These are phyloP conservation scores for Gloeopeniophorella convolvens DNA, from an alignment of 768 basidiomycete species.

Conservation along the genomic window DNA sequence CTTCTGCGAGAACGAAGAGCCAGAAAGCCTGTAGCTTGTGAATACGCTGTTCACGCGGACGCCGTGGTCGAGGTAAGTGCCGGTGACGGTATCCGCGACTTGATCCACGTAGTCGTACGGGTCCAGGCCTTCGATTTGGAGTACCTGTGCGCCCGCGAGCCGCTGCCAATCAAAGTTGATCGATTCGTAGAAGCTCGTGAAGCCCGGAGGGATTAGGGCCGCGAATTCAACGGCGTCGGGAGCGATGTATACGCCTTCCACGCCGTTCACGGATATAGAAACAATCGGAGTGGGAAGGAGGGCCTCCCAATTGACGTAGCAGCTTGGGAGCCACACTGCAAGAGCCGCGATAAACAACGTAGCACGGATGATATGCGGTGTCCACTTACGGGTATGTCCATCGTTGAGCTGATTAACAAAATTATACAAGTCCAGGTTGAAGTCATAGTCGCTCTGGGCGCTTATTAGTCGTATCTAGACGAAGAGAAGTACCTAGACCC, in stretches of 20 bases:
- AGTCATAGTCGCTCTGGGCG: slow-evolving; percentile 59
- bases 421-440: slow-evolving; percentile 52
- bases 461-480: neutral
- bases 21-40: slow-evolving; percentile 46
- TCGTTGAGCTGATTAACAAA: slow-evolving; percentile 54
- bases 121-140: slow-evolving; percentile 47
- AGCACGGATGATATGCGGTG: neutral
- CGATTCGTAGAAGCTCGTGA: slow-evolving; percentile 4
- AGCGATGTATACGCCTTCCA: slow-evolving; percentile 14
- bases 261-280: slow-evolving; percentile 1
- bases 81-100: slow-evolving; percentile 51
- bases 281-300: slow-evolving; percentile 21
- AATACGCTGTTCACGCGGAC: slow-evolving; percentile 60
- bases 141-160: slow-evolving; percentile 53
- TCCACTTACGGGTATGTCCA: slow-evolving; percentile 51
- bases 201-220: neutral
- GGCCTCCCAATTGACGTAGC: slow-evolving; percentile 44
- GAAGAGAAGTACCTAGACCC: slow-evolving; percentile 1
- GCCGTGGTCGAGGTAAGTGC: slow-evolving; percentile 59
- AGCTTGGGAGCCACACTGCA: slow-evolving; percentile 50
- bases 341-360: neutral
- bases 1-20: slow-evolving; percentile 47
- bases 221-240: slow-evolving; percentile 13
- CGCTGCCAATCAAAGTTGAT: slow-evolving; percentile 38
- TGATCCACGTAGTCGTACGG: slow-evolving; percentile 51